Conservation (phyloP, 176 grass and related monocot species). For the Olyra latifolia region DNA sequence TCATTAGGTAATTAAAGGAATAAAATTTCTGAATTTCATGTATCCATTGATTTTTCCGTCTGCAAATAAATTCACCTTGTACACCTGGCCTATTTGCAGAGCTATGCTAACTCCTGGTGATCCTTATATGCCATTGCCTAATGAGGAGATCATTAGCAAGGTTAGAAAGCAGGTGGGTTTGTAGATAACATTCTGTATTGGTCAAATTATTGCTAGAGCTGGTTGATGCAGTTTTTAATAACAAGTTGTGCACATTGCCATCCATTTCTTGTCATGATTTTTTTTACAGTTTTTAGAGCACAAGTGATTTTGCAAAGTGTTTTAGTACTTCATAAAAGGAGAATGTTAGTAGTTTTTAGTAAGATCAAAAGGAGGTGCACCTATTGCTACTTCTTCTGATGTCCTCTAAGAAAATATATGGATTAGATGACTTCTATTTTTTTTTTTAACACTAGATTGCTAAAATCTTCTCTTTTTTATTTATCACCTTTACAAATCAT, state of each 20-base stretch:
- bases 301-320: neutral
- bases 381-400: conserved; percentile 1
- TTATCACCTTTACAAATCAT: neutral
- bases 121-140: conserved; percentile 96
- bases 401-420: neutral
- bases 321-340: neutral
- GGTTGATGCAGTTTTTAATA: neutral
- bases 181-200: conserved; percentile 3
- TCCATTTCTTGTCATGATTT: neutral
- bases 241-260: too few relatives aligned
- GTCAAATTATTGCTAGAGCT: neutral
- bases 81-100: conserved; percentile 42
- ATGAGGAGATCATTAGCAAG: conserved; percentile 84
- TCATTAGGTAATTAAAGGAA: neutral
- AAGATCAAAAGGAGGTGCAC: neutral
- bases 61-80: conserved; percentile 18
- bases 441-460: too few relatives aligned
- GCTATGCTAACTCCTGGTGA: conserved; percentile 96
- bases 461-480: neutral
- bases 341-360: neutral
- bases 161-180: conserved; percentile 77
- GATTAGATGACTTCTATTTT: neutral
- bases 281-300: neutral
- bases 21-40: conserved; percentile 1
- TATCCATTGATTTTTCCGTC: neutral